Percentiles rank a stretch among this genome's conserved stretches.
These are phyloP conservation scores for Ilex paraguariensis DNA, from an alignment of 305 asterid species.

Conservation along the genomic window DNA sequence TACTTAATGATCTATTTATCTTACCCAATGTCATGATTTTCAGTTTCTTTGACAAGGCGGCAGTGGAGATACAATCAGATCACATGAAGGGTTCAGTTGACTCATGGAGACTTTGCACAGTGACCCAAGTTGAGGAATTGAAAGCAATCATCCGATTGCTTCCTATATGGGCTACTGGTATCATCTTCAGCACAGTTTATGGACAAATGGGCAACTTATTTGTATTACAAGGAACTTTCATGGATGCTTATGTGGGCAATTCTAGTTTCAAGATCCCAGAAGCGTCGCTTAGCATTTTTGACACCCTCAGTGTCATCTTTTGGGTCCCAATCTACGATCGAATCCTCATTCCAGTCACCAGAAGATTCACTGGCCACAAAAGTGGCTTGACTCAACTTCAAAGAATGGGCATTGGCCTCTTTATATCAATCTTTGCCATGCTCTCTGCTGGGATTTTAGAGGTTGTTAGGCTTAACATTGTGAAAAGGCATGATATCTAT, in stretches of 20 bases:
- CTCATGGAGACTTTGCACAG: not conserved
- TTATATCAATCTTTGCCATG: constrained; percentile 20
- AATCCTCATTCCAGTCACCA: constrained; percentile 13
- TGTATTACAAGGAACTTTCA: not conserved
- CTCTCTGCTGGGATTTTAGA: constrained; percentile 20
- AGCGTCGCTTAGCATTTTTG: constrained; percentile 9
- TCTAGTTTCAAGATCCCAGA: not conserved
- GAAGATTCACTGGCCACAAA: constrained; percentile 21
- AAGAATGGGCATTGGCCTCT: constrained; percentile 20
- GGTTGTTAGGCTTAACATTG: constrained; percentile 14
- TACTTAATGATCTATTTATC: too few relatives aligned
- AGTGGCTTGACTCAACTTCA: constrained; percentile 20
- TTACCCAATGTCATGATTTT: not conserved
- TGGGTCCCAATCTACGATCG: constrained; percentile 25
- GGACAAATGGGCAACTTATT: not conserved
- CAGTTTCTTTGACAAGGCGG: constrained; percentile 24
- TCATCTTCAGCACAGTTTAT: not conserved
- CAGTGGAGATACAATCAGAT: constrained; percentile 14
- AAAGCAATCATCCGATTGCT: not conserved
- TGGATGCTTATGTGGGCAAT: not conserved
- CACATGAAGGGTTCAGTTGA: not conserved
- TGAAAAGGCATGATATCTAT: constrained; percentile 11
- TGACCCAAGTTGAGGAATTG: not conserved
- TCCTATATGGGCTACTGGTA: not conserved
- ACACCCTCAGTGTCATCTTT: constrained; percentile 21